Evolutionary conservation across 371 early-diverging fungal species (phyloP).

Genomic region (Amoeboaphelidium occidentale): DNA sequence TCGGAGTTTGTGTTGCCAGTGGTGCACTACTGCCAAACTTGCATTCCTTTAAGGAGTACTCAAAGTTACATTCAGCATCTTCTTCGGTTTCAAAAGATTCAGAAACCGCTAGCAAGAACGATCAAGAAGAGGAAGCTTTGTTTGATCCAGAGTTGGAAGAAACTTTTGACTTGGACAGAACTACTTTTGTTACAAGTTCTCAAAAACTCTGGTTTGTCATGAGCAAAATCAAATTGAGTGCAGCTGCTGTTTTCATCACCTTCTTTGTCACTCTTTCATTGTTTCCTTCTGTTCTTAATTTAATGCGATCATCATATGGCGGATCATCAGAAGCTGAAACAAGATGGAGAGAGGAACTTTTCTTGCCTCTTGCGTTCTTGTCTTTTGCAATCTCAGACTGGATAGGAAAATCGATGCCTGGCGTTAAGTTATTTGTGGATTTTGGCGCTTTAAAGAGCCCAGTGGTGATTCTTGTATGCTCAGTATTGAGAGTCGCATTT

Average conservation of each 20-base stretch:
- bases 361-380: conserved; percentile 47
- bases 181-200: neutral
- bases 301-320: conserved; percentile 28
- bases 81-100: neutral
- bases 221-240: conserved; percentile 14
- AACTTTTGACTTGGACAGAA: neutral
- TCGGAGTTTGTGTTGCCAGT: neutral
- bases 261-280: conserved; percentile 40
- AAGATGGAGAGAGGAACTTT: conserved; percentile 9
- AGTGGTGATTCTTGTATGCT: conserved; percentile 14
- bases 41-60: neutral
- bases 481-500: conserved; percentile 25
- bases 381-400: conserved; percentile 48
- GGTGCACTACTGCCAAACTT: neutral
- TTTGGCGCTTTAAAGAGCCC: conserved; percentile 1
- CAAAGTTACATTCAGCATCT: neutral
- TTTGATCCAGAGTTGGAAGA: neutral
- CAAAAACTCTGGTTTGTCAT: conserved; percentile 3
- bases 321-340: neutral
- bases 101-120: conserved; percentile 4
- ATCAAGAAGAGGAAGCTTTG: neutral
- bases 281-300: conserved; percentile 47
- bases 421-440: conserved; percentile 2
- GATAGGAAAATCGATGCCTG: conserved; percentile 29
- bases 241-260: conserved; percentile 25